phyloP scores from a whole-genome alignment of 495 filamentous ascomycete genomes.

The Cairneyella variabilis region DNA sequence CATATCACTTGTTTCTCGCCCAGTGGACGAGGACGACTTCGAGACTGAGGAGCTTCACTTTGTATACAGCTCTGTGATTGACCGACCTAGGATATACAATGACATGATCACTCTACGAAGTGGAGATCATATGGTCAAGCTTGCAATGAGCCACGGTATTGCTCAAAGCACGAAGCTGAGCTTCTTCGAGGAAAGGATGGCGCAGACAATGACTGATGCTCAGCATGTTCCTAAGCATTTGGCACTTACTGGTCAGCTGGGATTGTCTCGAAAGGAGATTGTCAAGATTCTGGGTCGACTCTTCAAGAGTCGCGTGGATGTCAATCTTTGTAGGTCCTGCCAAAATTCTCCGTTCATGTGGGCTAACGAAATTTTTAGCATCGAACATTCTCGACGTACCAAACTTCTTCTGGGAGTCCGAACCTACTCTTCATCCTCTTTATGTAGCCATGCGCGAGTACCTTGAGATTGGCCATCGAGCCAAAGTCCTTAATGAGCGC shows the following conservation, averaged over 20 bases:
- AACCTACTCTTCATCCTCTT: conserved; percentile 90
- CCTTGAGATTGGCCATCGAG: conserved; percentile 91
- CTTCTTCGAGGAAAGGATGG: conserved; percentile 97
- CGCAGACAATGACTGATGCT: conserved; percentile 85
- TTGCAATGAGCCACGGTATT: conserved; percentile 95
- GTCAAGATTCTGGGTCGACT: conserved; percentile 85
- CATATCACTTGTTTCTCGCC: conserved; percentile 31
- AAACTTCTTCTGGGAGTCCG: conserved; percentile 98
- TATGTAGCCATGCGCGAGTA: conserved; percentile 96
- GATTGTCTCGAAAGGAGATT: conserved; percentile 89
- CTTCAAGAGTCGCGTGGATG: conserved; percentile 92
- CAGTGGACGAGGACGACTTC: conserved; percentile 65
- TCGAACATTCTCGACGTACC: conserved; percentile 97
- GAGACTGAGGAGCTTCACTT: conserved; percentile 99
- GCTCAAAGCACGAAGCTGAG: conserved; percentile 95
- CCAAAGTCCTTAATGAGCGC: conserved; percentile 93
- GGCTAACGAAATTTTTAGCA: conserved; percentile 60
- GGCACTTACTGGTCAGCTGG: conserved; percentile 83
- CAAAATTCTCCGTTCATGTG: too few species aligned
- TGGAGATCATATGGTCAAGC: conserved; percentile 97
- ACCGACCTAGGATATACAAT: conserved; percentile 88
- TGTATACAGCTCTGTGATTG: conserved; percentile 83
- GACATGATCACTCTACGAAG: conserved; percentile 95
- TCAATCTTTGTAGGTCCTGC: conserved; percentile 84
- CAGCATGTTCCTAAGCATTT: conserved; percentile 87